Percentiles rank a stretch among this genome's conserved stretches.
Evolutionary conservation across 306 rosid species (phyloP).

Genomic region (Lotus japonicus): DNA sequence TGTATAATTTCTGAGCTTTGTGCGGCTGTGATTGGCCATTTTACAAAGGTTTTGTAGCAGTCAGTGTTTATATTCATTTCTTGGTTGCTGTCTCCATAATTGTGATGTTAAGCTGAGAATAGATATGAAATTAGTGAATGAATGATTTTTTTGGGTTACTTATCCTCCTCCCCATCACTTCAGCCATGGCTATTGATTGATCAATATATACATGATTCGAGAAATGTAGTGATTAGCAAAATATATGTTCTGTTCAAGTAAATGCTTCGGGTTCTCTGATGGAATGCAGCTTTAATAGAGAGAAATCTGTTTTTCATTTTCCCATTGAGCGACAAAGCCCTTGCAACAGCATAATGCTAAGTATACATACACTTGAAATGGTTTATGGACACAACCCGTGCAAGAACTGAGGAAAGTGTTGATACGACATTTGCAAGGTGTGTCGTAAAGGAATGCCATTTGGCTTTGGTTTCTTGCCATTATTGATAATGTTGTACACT

Average conservation of each 20-base stretch:
- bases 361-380: neutral
- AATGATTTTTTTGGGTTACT: neutral
- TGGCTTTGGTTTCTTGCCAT: neutral
- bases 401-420: neutral
- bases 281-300: neutral
- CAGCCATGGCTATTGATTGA: conserved; percentile 18
- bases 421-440: neutral
- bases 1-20: conserved; percentile 39
- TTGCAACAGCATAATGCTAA: neutral
- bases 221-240: conserved; percentile 23
- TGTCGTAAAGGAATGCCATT: neutral
- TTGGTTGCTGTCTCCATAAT: conserved; percentile 25
- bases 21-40: conserved; percentile 37
- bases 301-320: neutral
- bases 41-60: conserved; percentile 42
- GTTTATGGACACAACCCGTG: neutral
- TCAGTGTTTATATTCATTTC: conserved; percentile 38
- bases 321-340: neutral
- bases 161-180: neutral
- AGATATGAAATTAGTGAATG: conserved; percentile 30
- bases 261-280: conserved; percentile 1
- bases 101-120: conserved; percentile 37
- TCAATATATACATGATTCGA: conserved; percentile 28
- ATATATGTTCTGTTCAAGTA: conserved; percentile 14
- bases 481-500: too few species aligned